A percentile compares a stretch with the other conserved stretches of the same genome.
Conservation (phyloP, 306 rosid genomes). For the Dryas drummondii region DNA sequence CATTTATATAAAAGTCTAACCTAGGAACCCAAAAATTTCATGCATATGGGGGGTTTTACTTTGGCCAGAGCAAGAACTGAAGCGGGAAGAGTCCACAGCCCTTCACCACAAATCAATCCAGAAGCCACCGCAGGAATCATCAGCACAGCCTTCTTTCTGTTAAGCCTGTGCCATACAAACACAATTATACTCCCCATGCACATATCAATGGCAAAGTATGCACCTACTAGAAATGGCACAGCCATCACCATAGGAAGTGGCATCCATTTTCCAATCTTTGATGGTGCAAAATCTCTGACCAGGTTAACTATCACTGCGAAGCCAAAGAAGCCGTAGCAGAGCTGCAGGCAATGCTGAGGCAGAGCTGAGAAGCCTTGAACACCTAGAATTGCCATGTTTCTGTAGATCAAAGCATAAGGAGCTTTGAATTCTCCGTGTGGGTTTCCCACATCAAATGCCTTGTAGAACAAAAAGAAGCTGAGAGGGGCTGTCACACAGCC, state of each 20-base stretch:
- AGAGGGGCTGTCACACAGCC: slow-evolving; percentile 79
- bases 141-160: slow-evolving; percentile 50
- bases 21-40: slow-evolving; percentile 73
- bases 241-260: slow-evolving; percentile 97
- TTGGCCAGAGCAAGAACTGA: slow-evolving; percentile 85
- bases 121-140: slow-evolving; percentile 90
- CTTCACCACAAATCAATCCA: slow-evolving; percentile 94
- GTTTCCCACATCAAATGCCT: slow-evolving; percentile 64
- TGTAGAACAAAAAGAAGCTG: slow-evolving; percentile 79
- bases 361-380: slow-evolving; percentile 72
- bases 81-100: slow-evolving; percentile 91
- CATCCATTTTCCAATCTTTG: slow-evolving; percentile 78
- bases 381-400: slow-evolving; percentile 57
- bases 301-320: slow-evolving; percentile 38
- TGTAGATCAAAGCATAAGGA: slow-evolving; percentile 71
- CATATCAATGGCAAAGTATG: slow-evolving; percentile 88
- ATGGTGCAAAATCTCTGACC: slow-evolving; percentile 47
- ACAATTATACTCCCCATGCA: slow-evolving; percentile 62
- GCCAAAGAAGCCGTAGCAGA: slow-evolving; percentile 50
- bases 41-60: slow-evolving; percentile 84
- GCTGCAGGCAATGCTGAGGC: slow-evolving; percentile 81
- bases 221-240: slow-evolving; percentile 86
- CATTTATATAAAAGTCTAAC: background rate
- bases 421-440: slow-evolving; percentile 89
- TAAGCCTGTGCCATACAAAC: slow-evolving; percentile 58